These are phyloP conservation scores for Ochetophila trinervis DNA, from an alignment of 306 rosid genomes.

Conservation along the genomic window DNA sequence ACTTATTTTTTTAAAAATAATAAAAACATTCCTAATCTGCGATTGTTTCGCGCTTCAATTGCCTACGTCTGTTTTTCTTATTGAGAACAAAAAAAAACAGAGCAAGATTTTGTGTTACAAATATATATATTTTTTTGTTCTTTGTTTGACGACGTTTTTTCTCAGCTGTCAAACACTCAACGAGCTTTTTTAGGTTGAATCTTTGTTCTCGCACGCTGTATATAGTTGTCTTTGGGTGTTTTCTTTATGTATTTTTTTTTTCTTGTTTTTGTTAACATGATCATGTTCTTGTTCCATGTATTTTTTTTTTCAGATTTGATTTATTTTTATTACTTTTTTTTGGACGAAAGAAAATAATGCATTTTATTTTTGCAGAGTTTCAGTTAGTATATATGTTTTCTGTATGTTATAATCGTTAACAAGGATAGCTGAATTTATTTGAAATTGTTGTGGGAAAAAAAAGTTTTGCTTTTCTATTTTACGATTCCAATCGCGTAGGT, in stretches of 20 bases:
- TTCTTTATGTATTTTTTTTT: background rate
- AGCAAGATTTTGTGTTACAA: background rate
- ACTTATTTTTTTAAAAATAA: too few relatives aligned
- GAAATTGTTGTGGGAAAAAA: too few relatives aligned
- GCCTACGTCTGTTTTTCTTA: too few relatives aligned
- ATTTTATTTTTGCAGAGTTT: too few relatives aligned
- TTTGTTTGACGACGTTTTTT: conserved; percentile 9
- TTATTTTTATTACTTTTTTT: too few relatives aligned
- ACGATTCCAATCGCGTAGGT: background rate
- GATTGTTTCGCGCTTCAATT: too few relatives aligned
- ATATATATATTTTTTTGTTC: background rate
- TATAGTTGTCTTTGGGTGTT: background rate
- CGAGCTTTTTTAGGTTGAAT: background rate
- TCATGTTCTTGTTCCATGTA: background rate
- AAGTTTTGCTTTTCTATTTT: background rate
- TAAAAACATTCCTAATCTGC: too few relatives aligned
- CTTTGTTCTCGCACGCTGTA: background rate
- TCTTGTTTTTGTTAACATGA: too few relatives aligned
- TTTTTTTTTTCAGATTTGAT: conserved; percentile 7
- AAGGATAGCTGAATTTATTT: too few relatives aligned
- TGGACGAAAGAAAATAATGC: too few relatives aligned
- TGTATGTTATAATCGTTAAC: background rate
- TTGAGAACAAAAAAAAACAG: background rate
- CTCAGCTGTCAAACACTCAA: conserved; percentile 3
- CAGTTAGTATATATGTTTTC: too few relatives aligned